Conservation (phyloP, 2,329 filamentous ascomycete genomes). For the Aspergillus carbonarius region DNA sequence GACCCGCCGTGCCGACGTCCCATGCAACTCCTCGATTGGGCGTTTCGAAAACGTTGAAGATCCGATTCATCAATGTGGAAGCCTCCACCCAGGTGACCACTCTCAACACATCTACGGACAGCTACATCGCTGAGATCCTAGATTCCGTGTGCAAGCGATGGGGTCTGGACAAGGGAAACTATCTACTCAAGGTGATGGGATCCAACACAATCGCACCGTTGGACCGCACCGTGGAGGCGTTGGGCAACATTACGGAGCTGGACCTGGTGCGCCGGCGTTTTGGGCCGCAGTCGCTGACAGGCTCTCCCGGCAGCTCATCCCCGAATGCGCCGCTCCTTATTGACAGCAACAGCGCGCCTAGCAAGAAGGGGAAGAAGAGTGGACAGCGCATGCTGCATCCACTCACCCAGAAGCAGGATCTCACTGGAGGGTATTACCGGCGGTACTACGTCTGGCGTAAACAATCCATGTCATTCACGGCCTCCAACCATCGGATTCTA, state of each 20-base stretch:
- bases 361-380: slow-evolving; percentile 47
- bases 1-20: slow-evolving; percentile 43
- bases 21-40: slow-evolving; percentile 57
- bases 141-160: slow-evolving; percentile 63
- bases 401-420: slow-evolving; percentile 48
- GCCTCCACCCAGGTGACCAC: slow-evolving; percentile 55
- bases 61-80: slow-evolving; percentile 62
- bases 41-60: slow-evolving; percentile 56
- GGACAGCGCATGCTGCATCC: slow-evolving; percentile 45
- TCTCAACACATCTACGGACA: slow-evolving; percentile 61
- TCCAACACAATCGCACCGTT: slow-evolving; percentile 63
- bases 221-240: slow-evolving; percentile 64
- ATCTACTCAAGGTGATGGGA: slow-evolving; percentile 62
- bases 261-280: slow-evolving; percentile 64
- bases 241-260: slow-evolving; percentile 60
- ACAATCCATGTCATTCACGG: slow-evolving; percentile 64
- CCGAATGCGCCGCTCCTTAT: slow-evolving; percentile 65
- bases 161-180: slow-evolving; percentile 63
- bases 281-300: slow-evolving; percentile 56
- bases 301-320: slow-evolving; percentile 61
- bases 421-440: slow-evolving; percentile 54
- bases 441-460: slow-evolving; percentile 65
- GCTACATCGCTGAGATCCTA: slow-evolving; percentile 67
- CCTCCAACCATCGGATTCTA: slow-evolving; percentile 59
- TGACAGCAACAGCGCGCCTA: slow-evolving; percentile 32